Evolutionary conservation across 768 basidiomycete genomes (phyloP).

Genomic region (Lactarius hengduanensis): DNA sequence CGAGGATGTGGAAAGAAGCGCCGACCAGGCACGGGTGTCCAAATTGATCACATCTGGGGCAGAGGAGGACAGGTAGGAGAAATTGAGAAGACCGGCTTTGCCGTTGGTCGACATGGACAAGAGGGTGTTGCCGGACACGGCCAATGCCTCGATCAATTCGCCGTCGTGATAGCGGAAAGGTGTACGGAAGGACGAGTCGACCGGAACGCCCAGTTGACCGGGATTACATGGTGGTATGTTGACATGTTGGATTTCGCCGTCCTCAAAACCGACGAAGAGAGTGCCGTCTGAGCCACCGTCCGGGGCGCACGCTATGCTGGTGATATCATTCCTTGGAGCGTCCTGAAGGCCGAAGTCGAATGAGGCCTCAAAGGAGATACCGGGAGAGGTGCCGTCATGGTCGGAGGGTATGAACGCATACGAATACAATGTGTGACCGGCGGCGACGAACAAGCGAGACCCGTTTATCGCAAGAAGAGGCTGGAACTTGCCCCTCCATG

Average conservation of each 20-base stretch:
- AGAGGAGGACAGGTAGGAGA: constrained; percentile 23
- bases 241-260: constrained; percentile 56
- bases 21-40: constrained; percentile 58
- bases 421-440: constrained; percentile 30
- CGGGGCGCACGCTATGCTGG: constrained; percentile 49
- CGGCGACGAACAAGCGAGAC: constrained; percentile 33
- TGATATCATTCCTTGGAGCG: constrained; percentile 48
- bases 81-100: constrained; percentile 41
- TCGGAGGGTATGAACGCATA: constrained; percentile 29
- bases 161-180: constrained; percentile 37
- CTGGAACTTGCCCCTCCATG: constrained; percentile 33
- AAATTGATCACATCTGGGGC: constrained; percentile 43
- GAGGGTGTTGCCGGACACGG: constrained; percentile 43
- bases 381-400: constrained; percentile 39
- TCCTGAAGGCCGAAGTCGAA: constrained; percentile 41
- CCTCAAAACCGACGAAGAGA: constrained; percentile 56
- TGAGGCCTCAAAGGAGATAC: constrained; percentile 47
- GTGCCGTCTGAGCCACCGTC: constrained; percentile 46
- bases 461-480: constrained; percentile 31
- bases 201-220: constrained; percentile 21
- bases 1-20: constrained; percentile 52
- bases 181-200: constrained; percentile 30
- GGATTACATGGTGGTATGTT: constrained; percentile 34
- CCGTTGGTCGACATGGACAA: constrained; percentile 62
- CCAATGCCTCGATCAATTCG: constrained; percentile 57